These are phyloP conservation scores for Naganishia kalamii DNA, from an alignment of 768 basidiomycete species.

Conservation along the genomic window DNA sequence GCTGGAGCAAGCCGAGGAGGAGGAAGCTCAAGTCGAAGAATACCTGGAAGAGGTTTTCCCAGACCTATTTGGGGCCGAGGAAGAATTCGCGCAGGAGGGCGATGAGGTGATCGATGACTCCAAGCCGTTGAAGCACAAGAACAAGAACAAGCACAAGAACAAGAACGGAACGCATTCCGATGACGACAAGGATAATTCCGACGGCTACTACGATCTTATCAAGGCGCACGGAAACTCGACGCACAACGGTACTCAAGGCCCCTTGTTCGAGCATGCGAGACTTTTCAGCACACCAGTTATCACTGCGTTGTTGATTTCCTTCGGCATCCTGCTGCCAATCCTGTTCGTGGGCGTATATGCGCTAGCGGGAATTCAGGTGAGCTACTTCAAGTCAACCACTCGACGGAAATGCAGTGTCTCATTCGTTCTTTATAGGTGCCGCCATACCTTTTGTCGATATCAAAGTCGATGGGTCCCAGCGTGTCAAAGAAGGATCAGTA, in stretches of 20 bases:
- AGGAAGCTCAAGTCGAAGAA: conserved; percentile 8
- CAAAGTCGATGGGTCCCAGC: conserved; percentile 32
- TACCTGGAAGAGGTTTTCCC: conserved; percentile 16
- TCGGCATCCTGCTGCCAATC: conserved; percentile 40
- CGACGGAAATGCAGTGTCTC: neutral
- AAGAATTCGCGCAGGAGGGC: neutral
- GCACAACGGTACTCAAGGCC: conserved; percentile 26
- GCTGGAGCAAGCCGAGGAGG: neutral
- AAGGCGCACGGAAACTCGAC: neutral
- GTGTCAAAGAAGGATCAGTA: conserved; percentile 44
- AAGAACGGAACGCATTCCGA: neutral
- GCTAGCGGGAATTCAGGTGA: conserved; percentile 41
- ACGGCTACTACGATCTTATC: conserved; percentile 17
- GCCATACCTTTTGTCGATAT: conserved; percentile 42
- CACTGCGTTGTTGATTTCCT: conserved; percentile 36
- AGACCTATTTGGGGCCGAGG: neutral
- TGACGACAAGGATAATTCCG: conserved; percentile 2
- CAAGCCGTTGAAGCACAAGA: neutral
- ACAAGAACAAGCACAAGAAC: neutral
- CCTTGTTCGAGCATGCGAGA: conserved; percentile 35
- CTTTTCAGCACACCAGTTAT: conserved; percentile 42
- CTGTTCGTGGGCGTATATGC: conserved; percentile 33
- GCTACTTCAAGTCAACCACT: neutral
- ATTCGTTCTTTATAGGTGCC: conserved; percentile 21
- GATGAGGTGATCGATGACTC: neutral